Evolutionary conservation across 768 basidiomycete species (phyloP), one percentile per base, ranked within the genome.

Genomic region (Serendipita indica): DNA sequence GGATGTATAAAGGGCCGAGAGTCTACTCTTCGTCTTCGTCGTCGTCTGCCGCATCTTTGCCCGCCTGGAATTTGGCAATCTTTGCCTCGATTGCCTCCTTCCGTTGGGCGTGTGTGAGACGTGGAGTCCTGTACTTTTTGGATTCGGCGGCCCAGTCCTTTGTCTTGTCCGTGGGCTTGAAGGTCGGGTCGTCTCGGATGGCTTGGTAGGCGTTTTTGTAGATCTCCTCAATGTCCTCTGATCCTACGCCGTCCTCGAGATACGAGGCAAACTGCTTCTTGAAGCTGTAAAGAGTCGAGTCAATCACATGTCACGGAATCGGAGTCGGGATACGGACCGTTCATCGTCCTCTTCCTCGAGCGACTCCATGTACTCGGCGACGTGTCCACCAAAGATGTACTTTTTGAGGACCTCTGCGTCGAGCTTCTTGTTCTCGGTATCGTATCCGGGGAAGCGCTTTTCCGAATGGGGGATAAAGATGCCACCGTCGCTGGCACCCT

Each of bases 321-420:
- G 18, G 10, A 20, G 30, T n/a, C 22, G 41, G 60, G 34, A 10
- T 69, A 60, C 78, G 62, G 64, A 83, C 83, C 92, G 81, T 75
- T 98, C 94, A 67, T 98, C 96, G 69, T 99, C 96, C 76, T 99
- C 96, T 79, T 99, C 96, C 76, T 99, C 96, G 58, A 98, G 76
- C 60, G 83, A 87, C 75, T 98, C 89, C 96, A 99, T 99, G 79
- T 98, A 99, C 74, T 98, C 96, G 56, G 96, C 90, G 60, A 99
- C 86, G 71, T 99, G 96, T 57, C 93, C 93, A 70, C 89, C 93
- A 66, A 78, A 87, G 71, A 99, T 98, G 77, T 99, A 99, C 74
- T 94, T 94, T 71, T 94, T 91, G 68, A 98, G 77, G 59, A 84
- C 81, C 72, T 98, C 96, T 41, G 89, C 83, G 63, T 99, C 92